These are phyloP conservation scores for Celoporthe dispersa DNA, from an alignment of 2,329 filamentous ascomycete genomes.

Conservation along the genomic window DNA sequence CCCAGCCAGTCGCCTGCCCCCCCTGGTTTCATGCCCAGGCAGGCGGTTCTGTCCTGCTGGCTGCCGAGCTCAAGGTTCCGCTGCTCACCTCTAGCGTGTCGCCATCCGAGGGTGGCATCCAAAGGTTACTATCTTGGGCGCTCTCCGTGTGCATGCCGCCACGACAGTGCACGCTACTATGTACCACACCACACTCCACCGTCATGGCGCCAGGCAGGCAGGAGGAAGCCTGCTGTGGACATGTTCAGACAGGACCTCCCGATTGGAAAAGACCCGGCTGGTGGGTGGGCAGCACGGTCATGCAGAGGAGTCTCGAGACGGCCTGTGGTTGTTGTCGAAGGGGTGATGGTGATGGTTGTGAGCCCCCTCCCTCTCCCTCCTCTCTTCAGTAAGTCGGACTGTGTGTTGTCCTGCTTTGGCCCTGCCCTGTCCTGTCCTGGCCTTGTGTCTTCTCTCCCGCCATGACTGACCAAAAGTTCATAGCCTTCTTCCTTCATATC, in stretches of 20 bases:
- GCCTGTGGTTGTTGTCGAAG: too few species aligned
- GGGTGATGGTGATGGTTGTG: too few species aligned
- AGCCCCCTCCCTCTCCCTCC: too few species aligned
- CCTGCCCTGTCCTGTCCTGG: too few species aligned
- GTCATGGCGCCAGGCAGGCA: not conserved
- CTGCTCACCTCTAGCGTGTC: not conserved
- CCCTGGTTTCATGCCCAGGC: slow-evolving; percentile 1
- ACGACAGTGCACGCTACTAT: not conserved
- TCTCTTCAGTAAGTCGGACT: not conserved
- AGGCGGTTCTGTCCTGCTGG: not conserved
- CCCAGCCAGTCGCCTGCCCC: not conserved
- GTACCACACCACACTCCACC: not conserved
- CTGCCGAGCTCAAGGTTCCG: not conserved
- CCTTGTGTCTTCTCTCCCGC: too few species aligned
- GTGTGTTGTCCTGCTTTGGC: too few species aligned
- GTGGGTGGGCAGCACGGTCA: not conserved
- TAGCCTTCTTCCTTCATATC: not conserved
- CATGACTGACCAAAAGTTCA: not conserved
- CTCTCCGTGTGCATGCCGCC: not conserved
- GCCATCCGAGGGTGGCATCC: not conserved
- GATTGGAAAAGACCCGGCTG: not conserved
- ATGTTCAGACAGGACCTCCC: not conserved
- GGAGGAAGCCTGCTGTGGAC: not conserved
- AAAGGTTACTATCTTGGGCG: not conserved
- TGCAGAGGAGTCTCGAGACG: not conserved